These are phyloP conservation scores for Penicillium sp. DNA, from an alignment of 2,329 filamentous ascomycete species.

Conservation along the genomic window DNA sequence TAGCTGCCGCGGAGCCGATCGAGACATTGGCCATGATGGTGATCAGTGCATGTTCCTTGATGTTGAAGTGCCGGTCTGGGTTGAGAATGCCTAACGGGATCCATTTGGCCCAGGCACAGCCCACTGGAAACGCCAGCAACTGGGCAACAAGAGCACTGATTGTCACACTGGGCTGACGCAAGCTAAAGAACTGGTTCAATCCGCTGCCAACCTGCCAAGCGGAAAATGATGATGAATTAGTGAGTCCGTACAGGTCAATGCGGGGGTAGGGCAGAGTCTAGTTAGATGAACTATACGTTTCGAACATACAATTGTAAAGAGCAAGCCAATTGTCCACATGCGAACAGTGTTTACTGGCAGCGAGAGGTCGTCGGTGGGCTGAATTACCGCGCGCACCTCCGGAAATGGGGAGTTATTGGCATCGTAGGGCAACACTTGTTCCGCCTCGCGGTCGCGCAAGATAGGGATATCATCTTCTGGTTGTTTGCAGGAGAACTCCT, in stretches of 20 bases:
- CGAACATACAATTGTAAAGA: conserved; percentile 39
- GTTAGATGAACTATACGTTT: background rate
- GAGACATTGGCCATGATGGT: conserved; percentile 53
- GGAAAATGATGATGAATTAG: conserved; percentile 1
- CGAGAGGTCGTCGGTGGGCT: conserved; percentile 34
- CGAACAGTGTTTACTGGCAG: conserved; percentile 39
- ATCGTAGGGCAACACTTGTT: conserved; percentile 37
- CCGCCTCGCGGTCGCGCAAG: conserved; percentile 36
- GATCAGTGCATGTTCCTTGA: conserved; percentile 47
- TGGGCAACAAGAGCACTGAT: conserved; percentile 45
- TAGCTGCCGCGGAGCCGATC: conserved; percentile 47
- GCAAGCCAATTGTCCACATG: conserved; percentile 43
- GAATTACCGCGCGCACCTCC: conserved; percentile 42
- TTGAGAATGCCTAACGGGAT: conserved; percentile 46
- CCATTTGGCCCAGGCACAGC: conserved; percentile 43
- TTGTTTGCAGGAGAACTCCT: conserved; percentile 19
- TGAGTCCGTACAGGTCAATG: background rate
- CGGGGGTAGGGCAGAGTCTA: too few species aligned
- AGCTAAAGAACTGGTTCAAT: conserved; percentile 43
- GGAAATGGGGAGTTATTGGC: conserved; percentile 43
- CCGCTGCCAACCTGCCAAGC: conserved; percentile 36
- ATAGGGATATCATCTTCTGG: conserved; percentile 22
- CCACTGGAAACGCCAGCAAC: conserved; percentile 49
- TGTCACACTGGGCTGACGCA: conserved; percentile 43
- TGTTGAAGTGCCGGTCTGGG: conserved; percentile 44